phyloP scores from a whole-genome alignment of 2,329 filamentous ascomycete species.

The Alternaria angustiovoidea region DNA sequence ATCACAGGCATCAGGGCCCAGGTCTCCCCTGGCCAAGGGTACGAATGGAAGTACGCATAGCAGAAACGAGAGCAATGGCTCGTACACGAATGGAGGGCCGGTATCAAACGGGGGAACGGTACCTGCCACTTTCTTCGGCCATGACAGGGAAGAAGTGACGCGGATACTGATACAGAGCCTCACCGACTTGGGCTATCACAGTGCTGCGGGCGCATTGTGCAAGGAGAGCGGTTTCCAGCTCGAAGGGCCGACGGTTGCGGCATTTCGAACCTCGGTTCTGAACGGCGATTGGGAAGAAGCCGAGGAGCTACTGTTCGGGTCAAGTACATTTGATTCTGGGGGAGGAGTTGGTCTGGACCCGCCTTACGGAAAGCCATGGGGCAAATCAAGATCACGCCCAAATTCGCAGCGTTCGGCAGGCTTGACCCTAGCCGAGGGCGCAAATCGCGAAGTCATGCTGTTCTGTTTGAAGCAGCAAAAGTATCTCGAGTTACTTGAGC shows the following conservation, averaged over 20 bases:
- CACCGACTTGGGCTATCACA: slow-evolving; percentile 84
- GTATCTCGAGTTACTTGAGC: slow-evolving; percentile 88
- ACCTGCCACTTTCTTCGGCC: slow-evolving; percentile 73
- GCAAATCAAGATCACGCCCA: slow-evolving; percentile 37
- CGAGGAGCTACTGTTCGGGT: slow-evolving; percentile 78
- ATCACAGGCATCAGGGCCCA: slow-evolving; percentile 45
- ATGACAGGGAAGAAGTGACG: slow-evolving; percentile 91
- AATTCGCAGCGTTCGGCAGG: slow-evolving; percentile 57
- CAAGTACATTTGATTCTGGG: slow-evolving; percentile 54
- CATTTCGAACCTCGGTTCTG: slow-evolving; percentile 82
- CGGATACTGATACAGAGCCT: slow-evolving; percentile 91
- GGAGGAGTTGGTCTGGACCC: slow-evolving; percentile 51
- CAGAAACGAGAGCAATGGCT: slow-evolving; percentile 55
- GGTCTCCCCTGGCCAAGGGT: slow-evolving; percentile 46
- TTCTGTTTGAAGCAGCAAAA: slow-evolving; percentile 94
- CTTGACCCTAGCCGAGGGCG: slow-evolving; percentile 76
- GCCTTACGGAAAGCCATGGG: slow-evolving; percentile 45
- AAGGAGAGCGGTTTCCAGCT: slow-evolving; percentile 86
- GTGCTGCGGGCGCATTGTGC: slow-evolving; percentile 76
- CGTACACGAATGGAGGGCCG: slow-evolving; percentile 52
- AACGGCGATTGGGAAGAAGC: slow-evolving; percentile 83
- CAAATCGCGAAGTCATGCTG: slow-evolving; percentile 80
- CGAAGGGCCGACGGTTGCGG: slow-evolving; percentile 85
- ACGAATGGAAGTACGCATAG: slow-evolving; percentile 53
- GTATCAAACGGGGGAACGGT: slow-evolving; percentile 41